Evolutionary conservation across 2,329 filamentous ascomycete species (phyloP), one percentile per base, ranked within the genome.

Genomic region (Ustulina deusta): DNA sequence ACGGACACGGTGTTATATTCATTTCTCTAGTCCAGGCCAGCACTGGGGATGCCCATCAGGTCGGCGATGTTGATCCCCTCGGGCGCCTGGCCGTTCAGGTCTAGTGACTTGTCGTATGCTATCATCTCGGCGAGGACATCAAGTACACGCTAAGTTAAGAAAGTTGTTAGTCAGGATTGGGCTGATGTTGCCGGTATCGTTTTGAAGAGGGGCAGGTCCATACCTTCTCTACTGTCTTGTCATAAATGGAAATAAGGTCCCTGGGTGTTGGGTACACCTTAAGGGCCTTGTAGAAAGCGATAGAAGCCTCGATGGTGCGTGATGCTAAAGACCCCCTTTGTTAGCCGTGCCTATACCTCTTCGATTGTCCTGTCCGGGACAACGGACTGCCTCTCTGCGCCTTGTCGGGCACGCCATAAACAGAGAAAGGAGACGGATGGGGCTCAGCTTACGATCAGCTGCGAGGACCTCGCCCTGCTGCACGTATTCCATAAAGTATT

Each of bases 101-200:
- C 87, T 73, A 93, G 83, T 71, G 84, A 89, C 71, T 91, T 88
- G 83, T 98, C 96, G 81, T 94, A 89, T 72, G 94, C 95, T 77
- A 99, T 97, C 93, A 99, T 97, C 84, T 97, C 93, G 73, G 96
- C 96, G 71, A 99, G 90, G 75, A 98, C 91, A 81, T 99, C 95
- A 75, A 99, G 90, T 76, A 98, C 93, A 70, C 94, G 90, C 92
- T 96, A 72, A n/a, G 62, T 48, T 20, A 42, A 38, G 42, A 17
- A 29, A 29, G 32, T 51, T 32, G 60, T 66, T 11, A 68, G 69
- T 27, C 17, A 52, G 49, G 2, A 60, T 42, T 20, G 25, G 13
- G 17, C 10, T 15, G 22, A 2, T 20, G 10, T 38, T 51, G 29
- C 49, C 20, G 9, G 7, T 32, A 25, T 13, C 20, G 11, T 17